Conservation (phyloP, 306 rosid genomes). For the Comarum palustre region DNA sequence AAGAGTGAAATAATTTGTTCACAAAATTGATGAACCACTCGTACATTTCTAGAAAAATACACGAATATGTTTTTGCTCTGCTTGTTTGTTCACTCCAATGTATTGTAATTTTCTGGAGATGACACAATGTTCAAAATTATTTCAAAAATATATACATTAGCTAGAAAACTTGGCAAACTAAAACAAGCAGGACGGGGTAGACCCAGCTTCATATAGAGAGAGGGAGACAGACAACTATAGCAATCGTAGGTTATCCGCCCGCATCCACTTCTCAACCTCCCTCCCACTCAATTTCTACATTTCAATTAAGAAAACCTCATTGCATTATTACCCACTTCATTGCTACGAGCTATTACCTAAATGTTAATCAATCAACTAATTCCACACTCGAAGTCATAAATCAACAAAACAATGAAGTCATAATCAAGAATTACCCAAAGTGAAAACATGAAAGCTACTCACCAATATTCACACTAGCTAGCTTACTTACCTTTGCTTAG, state of each 20-base stretch:
- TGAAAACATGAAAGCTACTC: background rate
- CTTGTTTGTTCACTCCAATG: too few species aligned
- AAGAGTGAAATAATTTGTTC: too few species aligned
- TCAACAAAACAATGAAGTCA: background rate
- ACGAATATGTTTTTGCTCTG: too few species aligned
- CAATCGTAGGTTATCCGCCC: conserved; percentile 1
- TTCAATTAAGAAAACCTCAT: background rate
- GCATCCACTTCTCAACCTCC: conserved; percentile 24
- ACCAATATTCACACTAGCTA: background rate
- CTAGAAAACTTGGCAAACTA: background rate
- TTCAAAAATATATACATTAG: background rate
- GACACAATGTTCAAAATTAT: too few species aligned
- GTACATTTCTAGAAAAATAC: too few species aligned
- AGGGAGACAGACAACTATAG: background rate
- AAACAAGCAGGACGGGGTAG: background rate
- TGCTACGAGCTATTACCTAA: background rate
- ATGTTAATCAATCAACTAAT: background rate
- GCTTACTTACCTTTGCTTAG: background rate
- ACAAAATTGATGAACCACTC: too few species aligned
- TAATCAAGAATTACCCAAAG: background rate
- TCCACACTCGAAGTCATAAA: background rate
- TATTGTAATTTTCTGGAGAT: too few species aligned
- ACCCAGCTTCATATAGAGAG: too few species aligned
- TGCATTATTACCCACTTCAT: background rate
- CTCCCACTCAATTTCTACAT: background rate